Conservation (phyloP, 225 moss, liverwort and hornwort genomes). For the Straminergon stramineum region DNA sequence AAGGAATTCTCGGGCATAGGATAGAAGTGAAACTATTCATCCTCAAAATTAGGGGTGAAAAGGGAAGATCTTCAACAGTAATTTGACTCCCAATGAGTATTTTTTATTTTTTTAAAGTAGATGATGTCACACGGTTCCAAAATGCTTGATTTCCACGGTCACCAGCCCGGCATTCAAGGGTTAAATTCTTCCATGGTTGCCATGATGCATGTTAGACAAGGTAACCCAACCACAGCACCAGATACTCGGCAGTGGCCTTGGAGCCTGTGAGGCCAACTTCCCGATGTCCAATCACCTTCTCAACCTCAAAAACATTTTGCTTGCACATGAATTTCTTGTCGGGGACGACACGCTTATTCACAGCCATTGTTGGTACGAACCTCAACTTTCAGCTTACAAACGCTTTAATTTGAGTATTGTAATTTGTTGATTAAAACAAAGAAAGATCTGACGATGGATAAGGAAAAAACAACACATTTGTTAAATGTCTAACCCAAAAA, state of each 20-base stretch:
- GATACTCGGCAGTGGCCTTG: background rate
- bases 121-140: too few species aligned
- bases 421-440: background rate
- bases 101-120: too few species aligned
- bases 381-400: background rate
- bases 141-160: too few species aligned
- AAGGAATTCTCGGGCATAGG: too few species aligned
- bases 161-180: too few species aligned
- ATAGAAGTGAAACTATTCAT: too few species aligned
- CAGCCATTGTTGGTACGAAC: background rate
- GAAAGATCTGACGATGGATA: background rate
- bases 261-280: background rate
- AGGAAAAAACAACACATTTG: background rate
- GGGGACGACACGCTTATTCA: rapidly evolving
- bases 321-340: background rate
- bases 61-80: too few species aligned
- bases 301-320: background rate
- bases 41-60: too few species aligned
- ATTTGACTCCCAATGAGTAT: too few species aligned
- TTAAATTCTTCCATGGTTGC: background rate
- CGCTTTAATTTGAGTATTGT: background rate
- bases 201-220: background rate
- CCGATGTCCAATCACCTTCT: background rate
- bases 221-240: background rate
- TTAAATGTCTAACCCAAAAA: background rate